Conservation (phyloP, 441 rosid species). For the Caryocar brasiliense region DNA sequence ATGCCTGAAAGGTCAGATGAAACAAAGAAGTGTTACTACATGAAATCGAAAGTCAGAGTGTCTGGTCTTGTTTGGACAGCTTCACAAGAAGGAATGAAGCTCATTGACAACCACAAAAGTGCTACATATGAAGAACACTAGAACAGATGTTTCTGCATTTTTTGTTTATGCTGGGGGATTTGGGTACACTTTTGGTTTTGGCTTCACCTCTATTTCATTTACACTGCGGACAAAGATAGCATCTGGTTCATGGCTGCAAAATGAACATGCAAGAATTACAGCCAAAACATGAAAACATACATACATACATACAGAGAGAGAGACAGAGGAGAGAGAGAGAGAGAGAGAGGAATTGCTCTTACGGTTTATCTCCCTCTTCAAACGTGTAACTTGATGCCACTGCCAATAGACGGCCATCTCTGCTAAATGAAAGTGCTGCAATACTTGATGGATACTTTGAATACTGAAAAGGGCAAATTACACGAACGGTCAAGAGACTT, state of each 20-base stretch:
- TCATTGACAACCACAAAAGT: neutral
- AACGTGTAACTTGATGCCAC: conserved; percentile 97
- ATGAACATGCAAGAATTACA: conserved; percentile 3
- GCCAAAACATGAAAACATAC: too few species aligned
- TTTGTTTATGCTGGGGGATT: conserved; percentile 51
- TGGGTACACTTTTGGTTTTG: conserved; percentile 71
- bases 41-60: too few species aligned
- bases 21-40: too few species aligned
- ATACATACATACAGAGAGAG: neutral
- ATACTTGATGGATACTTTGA: conserved; percentile 84
- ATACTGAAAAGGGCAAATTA: conserved; percentile 36
- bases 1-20: too few species aligned
- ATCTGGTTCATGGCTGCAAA: conserved; percentile 79
- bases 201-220: conserved; percentile 83
- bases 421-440: conserved; percentile 85
- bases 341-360: conserved; percentile 14
- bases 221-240: conserved; percentile 61
- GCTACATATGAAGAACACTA: neutral
- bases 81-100: conserved; percentile 20
- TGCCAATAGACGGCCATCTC: conserved; percentile 86
- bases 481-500: neutral
- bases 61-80: too few species aligned
- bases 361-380: conserved; percentile 94
- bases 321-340: neutral
- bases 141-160: neutral